A percentile compares a stretch with the other conserved stretches of the same genome.
Conservation (phyloP, 129 eudicot genomes). For the Glebionis coronaria region DNA sequence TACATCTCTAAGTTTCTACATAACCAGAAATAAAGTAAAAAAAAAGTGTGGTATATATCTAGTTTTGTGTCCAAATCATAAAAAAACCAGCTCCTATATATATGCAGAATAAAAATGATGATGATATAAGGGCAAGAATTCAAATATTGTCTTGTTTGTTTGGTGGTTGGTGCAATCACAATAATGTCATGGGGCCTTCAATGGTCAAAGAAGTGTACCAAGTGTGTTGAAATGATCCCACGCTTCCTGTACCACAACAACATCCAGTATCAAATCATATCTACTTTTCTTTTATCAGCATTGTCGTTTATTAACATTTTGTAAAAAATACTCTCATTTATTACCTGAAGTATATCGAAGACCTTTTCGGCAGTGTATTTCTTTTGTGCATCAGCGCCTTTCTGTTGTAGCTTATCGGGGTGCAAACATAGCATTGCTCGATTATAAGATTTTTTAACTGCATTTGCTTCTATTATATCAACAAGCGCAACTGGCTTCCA, state of each 20-base stretch:
- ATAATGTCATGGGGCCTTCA: constrained; percentile 11
- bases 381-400: constrained; percentile 71
- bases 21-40: neutral
- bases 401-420: constrained; percentile 97
- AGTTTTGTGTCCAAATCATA: constrained; percentile 8
- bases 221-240: constrained; percentile 80
- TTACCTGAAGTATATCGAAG: constrained; percentile 84
- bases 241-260: constrained; percentile 74
- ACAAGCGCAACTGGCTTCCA: constrained; percentile 88
- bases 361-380: constrained; percentile 82
- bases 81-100: constrained; percentile 25
- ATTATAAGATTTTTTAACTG: constrained; percentile 84
- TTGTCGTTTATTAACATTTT: too few species aligned
- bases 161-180: constrained; percentile 26
- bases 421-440: constrained; percentile 80
- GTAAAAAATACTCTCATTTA: too few species aligned
- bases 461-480: constrained; percentile 73
- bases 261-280: constrained; percentile 3
- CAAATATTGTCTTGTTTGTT: constrained; percentile 31
- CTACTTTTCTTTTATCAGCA: neutral
- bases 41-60: constrained; percentile 25
- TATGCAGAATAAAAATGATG: constrained; percentile 21
- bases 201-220: constrained; percentile 43
- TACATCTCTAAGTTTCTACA: constrained; percentile 10
- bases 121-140: constrained; percentile 32